Evolutionary conservation across 1,139 yeast genomes (phyloP).

Genomic region (Yamadazyma diospyri): DNA sequence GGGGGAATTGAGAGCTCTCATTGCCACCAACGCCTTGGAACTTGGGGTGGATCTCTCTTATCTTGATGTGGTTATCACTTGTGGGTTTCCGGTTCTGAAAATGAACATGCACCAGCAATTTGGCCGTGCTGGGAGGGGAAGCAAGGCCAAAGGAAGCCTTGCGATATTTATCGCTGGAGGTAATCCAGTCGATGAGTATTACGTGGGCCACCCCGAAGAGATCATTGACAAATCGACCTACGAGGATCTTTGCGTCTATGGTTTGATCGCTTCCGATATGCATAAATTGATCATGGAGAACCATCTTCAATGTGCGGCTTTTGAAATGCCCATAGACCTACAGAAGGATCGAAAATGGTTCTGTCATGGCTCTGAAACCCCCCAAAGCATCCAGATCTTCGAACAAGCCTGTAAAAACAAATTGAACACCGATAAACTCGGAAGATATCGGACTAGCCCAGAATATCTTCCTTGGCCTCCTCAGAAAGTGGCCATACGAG

Average conservation of each 20-base stretch:
- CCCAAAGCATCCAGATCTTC: constrained; percentile 33
- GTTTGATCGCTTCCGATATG: constrained; percentile 33
- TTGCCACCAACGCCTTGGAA: constrained; percentile 94
- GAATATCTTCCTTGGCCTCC: constrained; percentile 80
- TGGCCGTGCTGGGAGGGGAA: constrained; percentile 92
- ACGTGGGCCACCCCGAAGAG: constrained; percentile 65
- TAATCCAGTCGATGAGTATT: constrained; percentile 84
- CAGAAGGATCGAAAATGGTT: constrained; percentile 59
- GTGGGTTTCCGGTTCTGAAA: constrained; percentile 87
- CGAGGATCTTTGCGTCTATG: constrained; percentile 43
- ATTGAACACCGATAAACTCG: constrained; percentile 45
- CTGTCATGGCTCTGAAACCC: constrained; percentile 28
- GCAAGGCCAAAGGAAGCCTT: constrained; percentile 57
- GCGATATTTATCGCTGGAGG: constrained; percentile 82
- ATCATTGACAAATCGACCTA: constrained; percentile 44
- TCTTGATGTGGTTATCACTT: constrained; percentile 83
- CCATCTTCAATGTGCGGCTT: constrained; percentile 93
- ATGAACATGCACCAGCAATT: constrained; percentile 91
- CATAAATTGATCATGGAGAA: constrained; percentile 55
- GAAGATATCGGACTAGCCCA: constrained; percentile 57
- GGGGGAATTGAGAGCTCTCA: constrained; percentile 78
- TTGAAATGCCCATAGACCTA: constrained; percentile 63
- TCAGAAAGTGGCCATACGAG: constrained; percentile 69
- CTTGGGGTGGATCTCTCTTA: constrained; percentile 93
- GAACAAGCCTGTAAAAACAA: constrained; percentile 39